These are phyloP conservation scores for Melastoma candidum DNA, from an alignment of 441 rosid genomes.

Conservation along the genomic window DNA sequence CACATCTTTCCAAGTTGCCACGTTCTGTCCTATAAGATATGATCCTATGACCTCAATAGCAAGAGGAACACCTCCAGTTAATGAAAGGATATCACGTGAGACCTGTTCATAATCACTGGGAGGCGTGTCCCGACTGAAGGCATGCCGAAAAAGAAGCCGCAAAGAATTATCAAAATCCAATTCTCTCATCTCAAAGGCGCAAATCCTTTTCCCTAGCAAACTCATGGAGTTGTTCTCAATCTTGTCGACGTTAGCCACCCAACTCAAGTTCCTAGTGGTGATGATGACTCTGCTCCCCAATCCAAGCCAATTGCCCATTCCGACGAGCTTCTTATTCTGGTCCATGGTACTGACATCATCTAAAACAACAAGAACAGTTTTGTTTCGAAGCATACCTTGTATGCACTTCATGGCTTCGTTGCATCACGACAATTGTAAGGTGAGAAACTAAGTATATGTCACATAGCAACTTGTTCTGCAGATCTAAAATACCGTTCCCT, in stretches of 20 bases:
- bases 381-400: background rate
- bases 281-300: constrained; percentile 1
- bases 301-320: background rate
- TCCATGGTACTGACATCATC: background rate
- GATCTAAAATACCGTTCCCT: background rate
- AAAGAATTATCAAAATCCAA: background rate
- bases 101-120: background rate
- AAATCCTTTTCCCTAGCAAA: no score
- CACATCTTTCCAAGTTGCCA: background rate
- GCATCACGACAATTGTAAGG: no score
- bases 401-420: background rate
- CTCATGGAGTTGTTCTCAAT: no score
- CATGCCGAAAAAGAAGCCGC: constrained; percentile 2
- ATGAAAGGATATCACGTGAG: background rate
- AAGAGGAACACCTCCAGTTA: background rate
- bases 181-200: background rate
- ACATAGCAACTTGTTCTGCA: background rate
- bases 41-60: constrained; percentile 7
- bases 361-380: constrained; percentile 1
- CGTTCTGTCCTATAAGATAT: accelerated
- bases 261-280: background rate
- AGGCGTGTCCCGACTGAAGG: background rate
- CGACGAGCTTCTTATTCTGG: background rate
- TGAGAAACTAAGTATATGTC: background rate
- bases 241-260: accelerated